Conservation (phyloP, 225 moss, liverwort and hornwort genomes). For the Ulota crispa region DNA sequence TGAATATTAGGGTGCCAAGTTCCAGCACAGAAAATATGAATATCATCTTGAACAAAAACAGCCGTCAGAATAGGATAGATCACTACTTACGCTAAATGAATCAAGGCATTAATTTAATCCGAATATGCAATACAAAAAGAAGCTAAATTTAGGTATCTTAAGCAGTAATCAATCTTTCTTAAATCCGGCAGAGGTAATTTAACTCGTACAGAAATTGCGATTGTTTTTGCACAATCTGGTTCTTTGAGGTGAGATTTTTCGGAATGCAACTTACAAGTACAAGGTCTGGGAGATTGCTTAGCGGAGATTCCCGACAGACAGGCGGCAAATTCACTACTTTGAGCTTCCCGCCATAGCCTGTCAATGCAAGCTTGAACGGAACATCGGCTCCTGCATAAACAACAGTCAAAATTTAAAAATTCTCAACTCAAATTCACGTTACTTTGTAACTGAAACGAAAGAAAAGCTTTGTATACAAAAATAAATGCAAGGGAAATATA, state of each 20-base stretch:
- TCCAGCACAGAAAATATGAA: neutral
- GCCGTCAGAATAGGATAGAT: neutral
- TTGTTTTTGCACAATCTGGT: neutral
- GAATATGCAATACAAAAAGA: neutral
- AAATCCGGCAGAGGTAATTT: neutral
- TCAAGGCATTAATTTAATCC: neutral
- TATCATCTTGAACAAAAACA: slow-evolving; percentile 3
- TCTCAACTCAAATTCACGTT: neutral
- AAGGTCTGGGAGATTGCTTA: slow-evolving; percentile 69
- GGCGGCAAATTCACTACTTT: slow-evolving; percentile 61
- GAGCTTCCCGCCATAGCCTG: slow-evolving; percentile 77
- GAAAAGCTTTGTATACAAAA: neutral
- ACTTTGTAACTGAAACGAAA: neutral
- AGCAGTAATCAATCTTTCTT: neutral
- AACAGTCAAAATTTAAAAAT: slow-evolving; percentile 2
- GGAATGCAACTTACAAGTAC: slow-evolving; percentile 55
- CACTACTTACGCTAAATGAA: slow-evolving; percentile 3
- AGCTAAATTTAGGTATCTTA: neutral
- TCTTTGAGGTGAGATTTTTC: slow-evolving; percentile 5
- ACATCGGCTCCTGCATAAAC: slow-evolving; percentile 63
- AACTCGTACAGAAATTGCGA: neutral
- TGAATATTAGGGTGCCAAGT: too few relatives aligned
- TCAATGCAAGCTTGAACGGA: slow-evolving; percentile 69
- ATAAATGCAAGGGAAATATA: neutral
- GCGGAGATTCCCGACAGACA: slow-evolving; percentile 52